These are phyloP conservation scores for Cucumis cinereus DNA, from an alignment of 306 rosid species.

Conservation along the genomic window DNA sequence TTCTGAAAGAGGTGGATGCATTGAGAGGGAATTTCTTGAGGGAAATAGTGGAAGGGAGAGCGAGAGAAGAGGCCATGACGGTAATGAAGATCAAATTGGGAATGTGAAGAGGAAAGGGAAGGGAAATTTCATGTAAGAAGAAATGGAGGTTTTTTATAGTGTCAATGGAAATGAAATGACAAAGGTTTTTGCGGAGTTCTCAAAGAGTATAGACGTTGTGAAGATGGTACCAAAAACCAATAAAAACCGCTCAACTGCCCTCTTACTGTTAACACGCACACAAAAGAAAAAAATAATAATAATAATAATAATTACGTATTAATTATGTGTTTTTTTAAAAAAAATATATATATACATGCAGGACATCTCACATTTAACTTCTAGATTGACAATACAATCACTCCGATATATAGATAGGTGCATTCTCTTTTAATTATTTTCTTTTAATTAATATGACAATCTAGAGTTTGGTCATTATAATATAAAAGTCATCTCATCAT, in stretches of 20 bases:
- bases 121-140: constrained; percentile 7
- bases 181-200: background rate
- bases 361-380: no score
- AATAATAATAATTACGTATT: no score
- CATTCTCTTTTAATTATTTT: no score
- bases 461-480: no score
- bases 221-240: background rate
- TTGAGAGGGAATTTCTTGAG: constrained; percentile 22
- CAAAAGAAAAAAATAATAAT: no score
- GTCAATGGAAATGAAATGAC: background rate
- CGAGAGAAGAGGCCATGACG: constrained; percentile 22
- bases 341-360: no score
- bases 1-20: constrained; percentile 18
- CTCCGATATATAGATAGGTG: no score
- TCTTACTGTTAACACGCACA: no score
- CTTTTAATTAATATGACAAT: no score
- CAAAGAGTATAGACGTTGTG: background rate
- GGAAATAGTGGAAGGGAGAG: constrained; percentile 34
- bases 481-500: no score
- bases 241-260: background rate
- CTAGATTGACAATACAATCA: no score
- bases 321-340: no score
- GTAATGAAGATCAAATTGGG: constrained; percentile 14
- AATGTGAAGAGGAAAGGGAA: constrained; percentile 20
- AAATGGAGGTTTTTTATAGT: background rate